These are phyloP conservation scores for Phytophthora syringae DNA, from an alignment of 352 stramenopile species.

Conservation along the genomic window DNA sequence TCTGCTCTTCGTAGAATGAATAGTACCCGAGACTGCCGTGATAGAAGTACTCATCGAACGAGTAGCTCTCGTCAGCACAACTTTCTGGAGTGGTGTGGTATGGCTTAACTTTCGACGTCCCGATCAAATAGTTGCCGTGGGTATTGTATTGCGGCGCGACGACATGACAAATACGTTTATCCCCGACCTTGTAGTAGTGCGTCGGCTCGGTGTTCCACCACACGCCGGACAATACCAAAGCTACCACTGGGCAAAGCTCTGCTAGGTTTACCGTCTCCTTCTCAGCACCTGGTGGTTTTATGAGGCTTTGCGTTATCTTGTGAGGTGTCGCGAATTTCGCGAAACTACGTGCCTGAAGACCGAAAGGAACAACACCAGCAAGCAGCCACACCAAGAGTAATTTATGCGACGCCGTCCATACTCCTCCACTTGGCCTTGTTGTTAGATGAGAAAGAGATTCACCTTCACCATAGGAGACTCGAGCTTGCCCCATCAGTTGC, in stretches of 20 bases:
- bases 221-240: constrained; percentile 11
- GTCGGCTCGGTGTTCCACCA: constrained; percentile 26
- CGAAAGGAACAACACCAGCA: constrained; percentile 17
- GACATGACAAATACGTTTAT: constrained; percentile 23
- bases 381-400: constrained; percentile 17
- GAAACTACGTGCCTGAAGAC: constrained; percentile 24
- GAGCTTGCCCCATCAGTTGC: constrained; percentile 6
- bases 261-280: constrained; percentile 8
- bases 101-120: not conserved
- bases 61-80: constrained; percentile 14
- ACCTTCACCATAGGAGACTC: constrained; percentile 5
- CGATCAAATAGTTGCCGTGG: constrained; percentile 16
- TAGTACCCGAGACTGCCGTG: constrained; percentile 4
- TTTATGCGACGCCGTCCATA: constrained; percentile 10
- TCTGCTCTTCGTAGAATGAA: no score
- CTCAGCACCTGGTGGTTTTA: not conserved
- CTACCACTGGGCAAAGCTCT: constrained; percentile 13
- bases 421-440: not conserved
- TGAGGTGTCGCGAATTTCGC: constrained; percentile 28
- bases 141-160: constrained; percentile 26
- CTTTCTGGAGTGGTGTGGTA: constrained; percentile 13
- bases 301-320: constrained; percentile 27
- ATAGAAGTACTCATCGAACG: constrained; percentile 25
- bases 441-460: constrained; percentile 7
- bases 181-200: constrained; percentile 18